These are phyloP conservation scores for Globisporangium cystogenes DNA, from an alignment of 352 stramenopile genomes.

Conservation along the genomic window DNA sequence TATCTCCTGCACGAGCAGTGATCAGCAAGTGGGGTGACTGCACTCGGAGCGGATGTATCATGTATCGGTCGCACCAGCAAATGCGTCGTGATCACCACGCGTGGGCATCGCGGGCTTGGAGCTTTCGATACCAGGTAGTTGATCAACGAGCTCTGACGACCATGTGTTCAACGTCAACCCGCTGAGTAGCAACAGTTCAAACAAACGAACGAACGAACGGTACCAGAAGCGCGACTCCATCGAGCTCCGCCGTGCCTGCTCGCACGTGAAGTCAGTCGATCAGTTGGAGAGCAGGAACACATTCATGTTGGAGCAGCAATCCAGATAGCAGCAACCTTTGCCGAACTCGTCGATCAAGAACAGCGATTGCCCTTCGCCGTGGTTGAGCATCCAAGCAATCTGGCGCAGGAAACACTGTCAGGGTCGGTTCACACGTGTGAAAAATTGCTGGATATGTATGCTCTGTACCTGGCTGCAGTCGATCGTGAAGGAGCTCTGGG, in stretches of 20 bases:
- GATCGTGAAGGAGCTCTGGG: conserved; percentile 86
- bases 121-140: conserved; percentile 44
- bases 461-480: conserved; percentile 72
- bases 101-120: conserved; percentile 23
- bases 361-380: conserved; percentile 48
- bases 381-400: conserved; percentile 83
- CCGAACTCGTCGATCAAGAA: conserved; percentile 86
- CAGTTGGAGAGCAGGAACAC: background rate
- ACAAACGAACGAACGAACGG: conserved; percentile 1
- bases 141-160: conserved; percentile 39
- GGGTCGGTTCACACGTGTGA: background rate
- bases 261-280: background rate
- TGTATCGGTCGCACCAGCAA: conserved; percentile 40
- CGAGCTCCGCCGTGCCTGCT: conserved; percentile 63
- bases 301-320: background rate
- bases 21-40: too few relatives aligned
- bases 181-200: background rate
- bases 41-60: background rate
- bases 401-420: conserved; percentile 14
- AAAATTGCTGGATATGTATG: background rate
- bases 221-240: conserved; percentile 77
- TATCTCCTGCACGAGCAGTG: conserved; percentile 36
- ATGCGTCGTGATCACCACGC: conserved; percentile 78
- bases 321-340: conserved; percentile 44
- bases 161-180: conserved; percentile 12